Evolutionary conservation across 129 eudicot genomes (phyloP).

Genomic region (Tagetes patula): DNA sequence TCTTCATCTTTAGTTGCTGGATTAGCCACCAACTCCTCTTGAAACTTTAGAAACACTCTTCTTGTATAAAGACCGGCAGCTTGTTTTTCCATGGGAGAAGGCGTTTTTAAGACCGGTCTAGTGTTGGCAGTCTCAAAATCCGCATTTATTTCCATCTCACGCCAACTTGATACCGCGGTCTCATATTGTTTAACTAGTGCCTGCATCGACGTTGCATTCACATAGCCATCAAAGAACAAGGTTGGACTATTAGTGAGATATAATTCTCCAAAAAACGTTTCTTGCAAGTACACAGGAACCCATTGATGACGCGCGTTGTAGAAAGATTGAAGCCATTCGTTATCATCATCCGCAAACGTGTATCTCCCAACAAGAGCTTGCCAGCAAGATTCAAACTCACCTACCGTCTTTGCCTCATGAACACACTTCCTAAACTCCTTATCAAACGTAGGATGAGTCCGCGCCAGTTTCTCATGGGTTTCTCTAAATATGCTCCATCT

Average conservation of each 20-base stretch:
- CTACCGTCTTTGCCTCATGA: slow-evolving; percentile 48
- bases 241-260: slow-evolving; percentile 20
- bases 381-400: slow-evolving; percentile 78
- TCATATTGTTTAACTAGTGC: slow-evolving; percentile 56
- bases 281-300: slow-evolving; percentile 74
- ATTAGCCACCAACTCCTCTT: slow-evolving; percentile 75
- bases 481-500: slow-evolving; percentile 64
- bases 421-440: slow-evolving; percentile 58
- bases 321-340: slow-evolving; percentile 70
- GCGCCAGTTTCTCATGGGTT: slow-evolving; percentile 53
- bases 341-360: slow-evolving; percentile 52
- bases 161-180: slow-evolving; percentile 54
- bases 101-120: slow-evolving; percentile 60
- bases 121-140: slow-evolving; percentile 60
- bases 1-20: slow-evolving; percentile 64
- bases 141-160: slow-evolving; percentile 60
- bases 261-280: slow-evolving; percentile 68
- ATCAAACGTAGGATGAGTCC: slow-evolving; percentile 48
- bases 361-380: slow-evolving; percentile 43
- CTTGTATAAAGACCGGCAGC: slow-evolving; percentile 65
- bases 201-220: slow-evolving; percentile 49
- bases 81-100: slow-evolving; percentile 93
- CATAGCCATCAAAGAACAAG: slow-evolving; percentile 50
- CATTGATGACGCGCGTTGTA: slow-evolving; percentile 65
- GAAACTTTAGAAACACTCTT: slow-evolving; percentile 59